Base-by-base conservation (phyloP, 768 basidiomycete genomes). In the Hygrophorus pudorinus region DNA sequence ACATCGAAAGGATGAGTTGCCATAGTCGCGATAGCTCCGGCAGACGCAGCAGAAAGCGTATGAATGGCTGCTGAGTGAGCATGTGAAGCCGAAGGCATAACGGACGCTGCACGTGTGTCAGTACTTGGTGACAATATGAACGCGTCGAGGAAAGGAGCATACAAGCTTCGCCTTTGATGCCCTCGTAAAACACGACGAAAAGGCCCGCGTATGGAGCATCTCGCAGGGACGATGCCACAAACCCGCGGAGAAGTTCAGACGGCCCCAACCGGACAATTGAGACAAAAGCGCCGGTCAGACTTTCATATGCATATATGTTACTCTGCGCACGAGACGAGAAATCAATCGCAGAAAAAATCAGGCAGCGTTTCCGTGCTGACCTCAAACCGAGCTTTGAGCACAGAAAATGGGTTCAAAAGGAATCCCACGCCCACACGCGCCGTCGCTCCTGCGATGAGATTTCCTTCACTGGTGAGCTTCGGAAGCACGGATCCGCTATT, bases 161-260 rank as follows among this genome's bases (percentile, higher is more conserved):
- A 85, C 87, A 70, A 3, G 78, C 66, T 53, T 87, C 75, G 40
- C 71, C 69, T 59, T 97, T 97, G 49, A 88, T 75, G 36, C 78
- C 76, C 61, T 97, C 92, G 56, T 97, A 97, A 47, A 83, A 77
- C 2, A 90, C 75, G 29, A 94, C 69, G 53, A 92, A 97, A 5
- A 96, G 61, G 2, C 92, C 93, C 1, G 93, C 90, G 54, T 93
- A 91, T 0, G 93, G 93, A 10, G 91, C 93, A 59, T 97, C 93
- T 38, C 93, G 76, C n/a, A 92, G 68, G 1, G 91, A 85, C 1
- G 90, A 89, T 1, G 91, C 87, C 17, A 84, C 54, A 56, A 91
- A 83, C 0, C 93, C 93, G 38, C 87, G 82, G 55, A 92, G 77
- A 21, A 93, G 67, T 50, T 89, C 90, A 17, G 78, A 74, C 3